Evolutionary conservation across 495 filamentous ascomycete genomes (phyloP).

Genomic region (Trichoderma reesei): DNA sequence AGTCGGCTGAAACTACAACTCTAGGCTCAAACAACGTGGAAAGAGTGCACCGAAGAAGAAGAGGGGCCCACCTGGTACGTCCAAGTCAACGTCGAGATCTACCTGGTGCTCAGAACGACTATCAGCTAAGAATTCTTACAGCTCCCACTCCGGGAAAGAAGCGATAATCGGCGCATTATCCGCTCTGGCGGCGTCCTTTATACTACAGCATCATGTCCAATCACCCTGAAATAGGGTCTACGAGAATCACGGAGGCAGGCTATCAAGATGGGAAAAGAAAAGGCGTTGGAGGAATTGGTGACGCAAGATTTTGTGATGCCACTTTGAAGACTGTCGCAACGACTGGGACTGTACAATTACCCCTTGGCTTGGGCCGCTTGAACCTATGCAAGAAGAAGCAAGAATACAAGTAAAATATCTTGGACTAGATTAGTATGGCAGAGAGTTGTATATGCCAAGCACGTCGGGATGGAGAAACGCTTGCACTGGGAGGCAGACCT

Average conservation of each 20-base stretch:
- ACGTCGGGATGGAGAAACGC: too few relatives aligned
- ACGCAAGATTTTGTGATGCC: background rate
- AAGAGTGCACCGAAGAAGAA: constrained; percentile 94
- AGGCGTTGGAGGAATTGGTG: background rate
- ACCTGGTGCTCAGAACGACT: background rate
- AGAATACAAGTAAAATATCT: too few relatives aligned
- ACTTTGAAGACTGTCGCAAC: background rate
- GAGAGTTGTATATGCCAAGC: too few relatives aligned
- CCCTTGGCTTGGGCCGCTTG: background rate
- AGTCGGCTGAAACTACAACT: background rate
- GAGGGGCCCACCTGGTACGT: constrained; percentile 54
- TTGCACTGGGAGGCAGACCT: too few relatives aligned
- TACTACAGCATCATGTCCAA: background rate
- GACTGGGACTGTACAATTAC: background rate
- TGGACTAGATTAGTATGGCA: too few relatives aligned
- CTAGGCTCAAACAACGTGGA: constrained; percentile 62
- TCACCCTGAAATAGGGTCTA: background rate
- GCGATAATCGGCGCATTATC: background rate
- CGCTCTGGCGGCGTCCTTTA: background rate
- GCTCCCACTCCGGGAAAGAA: constrained; percentile 15
- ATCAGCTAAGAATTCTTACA: constrained; percentile 16
- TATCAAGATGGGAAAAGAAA: background rate
- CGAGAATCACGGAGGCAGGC: background rate
- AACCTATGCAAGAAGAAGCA: too few relatives aligned
- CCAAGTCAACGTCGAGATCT: background rate